Conservation (phyloP, 2,329 filamentous ascomycete species). For the Diaporthe citriasiana region DNA sequence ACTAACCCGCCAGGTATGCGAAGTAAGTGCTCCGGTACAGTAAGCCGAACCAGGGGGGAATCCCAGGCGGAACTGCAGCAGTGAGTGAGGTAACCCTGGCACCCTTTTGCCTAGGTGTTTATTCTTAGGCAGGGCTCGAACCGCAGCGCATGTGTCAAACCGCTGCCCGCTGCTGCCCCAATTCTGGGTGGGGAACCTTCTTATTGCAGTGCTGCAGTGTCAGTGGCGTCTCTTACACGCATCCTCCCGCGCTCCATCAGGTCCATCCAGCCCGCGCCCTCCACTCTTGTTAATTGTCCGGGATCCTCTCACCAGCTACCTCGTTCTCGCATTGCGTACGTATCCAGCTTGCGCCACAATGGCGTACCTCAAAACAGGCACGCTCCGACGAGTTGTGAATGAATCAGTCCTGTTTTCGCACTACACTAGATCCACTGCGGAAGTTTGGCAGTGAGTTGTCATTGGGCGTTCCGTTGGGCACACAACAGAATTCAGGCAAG, state of each 20-base stretch:
- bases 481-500: not conserved
- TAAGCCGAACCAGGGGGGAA: constrained; percentile 9
- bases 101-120: constrained; percentile 1
- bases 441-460: not conserved
- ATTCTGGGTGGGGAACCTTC: constrained; percentile 13
- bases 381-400: not conserved
- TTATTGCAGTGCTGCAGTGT: constrained; percentile 21
- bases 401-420: constrained; percentile 12
- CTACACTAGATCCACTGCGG: not conserved
- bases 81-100: constrained; percentile 21
- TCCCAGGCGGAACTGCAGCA: constrained; percentile 1
- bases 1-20: constrained; percentile 19
- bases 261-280: not conserved
- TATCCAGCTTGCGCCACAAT: constrained; percentile 26
- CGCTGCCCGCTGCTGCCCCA: constrained; percentile 12
- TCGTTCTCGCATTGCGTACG: constrained; percentile 27
- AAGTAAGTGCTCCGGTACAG: constrained; percentile 19
- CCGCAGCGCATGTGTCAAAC: constrained; percentile 26
- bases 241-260: not conserved
- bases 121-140: constrained; percentile 13
- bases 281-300: constrained; percentile 28
- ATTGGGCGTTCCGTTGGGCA: constrained; percentile 21
- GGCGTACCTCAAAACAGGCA: constrained; percentile 10
- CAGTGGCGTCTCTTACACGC: constrained; percentile 32
- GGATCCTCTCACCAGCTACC: constrained; percentile 7